Evolutionary conservation across 2,329 filamentous ascomycete genomes (phyloP), one percentile per base, ranked within the genome.

Genomic region (Colletotrichum australisinense): DNA sequence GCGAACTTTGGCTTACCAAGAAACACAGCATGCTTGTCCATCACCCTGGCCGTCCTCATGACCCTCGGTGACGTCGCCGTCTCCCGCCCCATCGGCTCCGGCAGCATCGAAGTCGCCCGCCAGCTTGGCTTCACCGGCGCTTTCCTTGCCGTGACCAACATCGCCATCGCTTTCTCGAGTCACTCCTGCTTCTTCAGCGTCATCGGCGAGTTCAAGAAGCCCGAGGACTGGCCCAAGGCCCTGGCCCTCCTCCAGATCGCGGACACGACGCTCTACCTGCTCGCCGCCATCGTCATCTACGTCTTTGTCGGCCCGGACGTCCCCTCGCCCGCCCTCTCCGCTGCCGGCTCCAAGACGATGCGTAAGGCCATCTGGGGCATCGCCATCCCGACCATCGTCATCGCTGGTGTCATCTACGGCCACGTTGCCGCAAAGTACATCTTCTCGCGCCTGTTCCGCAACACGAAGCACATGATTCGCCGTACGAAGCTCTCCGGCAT

Each of bases 141-240:
- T 2, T 91, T 92, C 78, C 80, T 88, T 1, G 86, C 88, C 0
- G 87, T 91, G 2, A 88, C 86, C 69, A 93, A 93, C 81, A 93
- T 94, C 64, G 86, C 93, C 71, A 88, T 93, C 55, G 90, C 92
- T 6, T 94, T 91, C 80, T 85, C 81, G 58, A 90, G 90, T 42
- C 91, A 93, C 78, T 89, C 91, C n/a, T 91, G 90, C 74, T 93
- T 93, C 83, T 93, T 93, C 80, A 87, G 86, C 74, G 88, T 94
- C 79, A 90, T 92, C 77, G 86, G 87, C 53, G 92, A 94, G 80
- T 85, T 94, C 79, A 87, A 88, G 77, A 84, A 90, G 59, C 91
- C 92, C 1, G 81, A 84, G 64, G 87, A 91, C 75, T 93, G 89
- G 80, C 86, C 87, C 58, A 92, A 92, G 80, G 78, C 78, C 42